These are phyloP conservation scores for Pseudoperonospora humuli DNA, from an alignment of 352 stramenopile genomes.

Conservation along the genomic window DNA sequence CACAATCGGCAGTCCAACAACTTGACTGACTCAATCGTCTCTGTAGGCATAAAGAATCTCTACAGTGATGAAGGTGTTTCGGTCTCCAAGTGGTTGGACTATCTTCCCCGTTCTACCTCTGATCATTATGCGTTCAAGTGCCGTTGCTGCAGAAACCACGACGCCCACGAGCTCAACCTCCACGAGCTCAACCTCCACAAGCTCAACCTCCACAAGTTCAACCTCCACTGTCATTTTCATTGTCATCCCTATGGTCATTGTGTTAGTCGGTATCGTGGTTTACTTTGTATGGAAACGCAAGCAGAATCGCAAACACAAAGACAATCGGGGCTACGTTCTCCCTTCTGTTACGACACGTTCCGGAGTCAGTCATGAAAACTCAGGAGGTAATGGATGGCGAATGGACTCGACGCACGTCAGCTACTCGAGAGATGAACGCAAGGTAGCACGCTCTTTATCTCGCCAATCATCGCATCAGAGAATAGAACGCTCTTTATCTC, in stretches of 20 bases:
- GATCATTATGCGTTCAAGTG: slow-evolving; percentile 1
- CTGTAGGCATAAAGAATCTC: neutral
- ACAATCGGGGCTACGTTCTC: slow-evolving; percentile 7
- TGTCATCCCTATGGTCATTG: slow-evolving; percentile 39
- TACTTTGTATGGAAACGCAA: slow-evolving; percentile 48
- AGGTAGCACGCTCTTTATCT: neutral
- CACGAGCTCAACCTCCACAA: too few species aligned
- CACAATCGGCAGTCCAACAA: slow-evolving; percentile 11
- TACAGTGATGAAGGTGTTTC: slow-evolving; percentile 15
- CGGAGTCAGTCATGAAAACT: slow-evolving; percentile 10
- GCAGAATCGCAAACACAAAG: slow-evolving; percentile 21
- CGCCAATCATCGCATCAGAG: slow-evolving; percentile 5
- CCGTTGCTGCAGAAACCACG: neutral
- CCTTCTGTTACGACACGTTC: slow-evolving; percentile 12
- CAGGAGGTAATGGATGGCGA: slow-evolving; percentile 9
- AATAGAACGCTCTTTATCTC: slow-evolving; percentile 6
- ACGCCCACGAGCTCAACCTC: too few species aligned
- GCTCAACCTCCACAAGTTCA: slow-evolving; percentile 14
- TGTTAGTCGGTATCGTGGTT: slow-evolving; percentile 39
- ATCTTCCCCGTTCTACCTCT: slow-evolving; percentile 5
- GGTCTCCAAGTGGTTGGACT: neutral
- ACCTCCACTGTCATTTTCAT: slow-evolving; percentile 47
- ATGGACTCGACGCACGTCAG: slow-evolving; percentile 20
- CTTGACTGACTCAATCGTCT: neutral
- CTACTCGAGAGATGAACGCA: slow-evolving; percentile 15